Evolutionary conservation across 1,139 yeast genomes (phyloP), one percentile per base, ranked within the genome.

Genomic region (Waltiozyma sp.): DNA sequence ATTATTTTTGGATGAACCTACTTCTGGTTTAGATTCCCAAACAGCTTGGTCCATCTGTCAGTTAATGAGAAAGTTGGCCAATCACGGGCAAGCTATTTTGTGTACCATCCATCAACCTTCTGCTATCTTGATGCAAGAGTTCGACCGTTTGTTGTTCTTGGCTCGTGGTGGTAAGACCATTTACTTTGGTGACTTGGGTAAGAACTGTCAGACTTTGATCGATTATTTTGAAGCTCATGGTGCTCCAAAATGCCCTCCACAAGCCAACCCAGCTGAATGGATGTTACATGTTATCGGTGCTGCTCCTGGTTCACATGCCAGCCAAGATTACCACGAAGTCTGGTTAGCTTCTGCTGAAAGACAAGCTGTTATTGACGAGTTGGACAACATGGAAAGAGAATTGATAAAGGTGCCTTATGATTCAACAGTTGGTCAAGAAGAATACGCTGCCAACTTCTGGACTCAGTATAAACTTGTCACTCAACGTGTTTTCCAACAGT

Each of bases 1-100:
- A 51, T 69, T 86, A 47, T 86, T 86, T 65, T 72, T 86, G 58
- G 95, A 86, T 65, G 96, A 87, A 61, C 95, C 95, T 15, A 86
- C 95, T 28, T 86, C 95, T 16, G 95, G 95, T 61, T 71, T 86
- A 55, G 95, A 86, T 59, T 86, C 95, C 23, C 95, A 86, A 63
- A 82, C 95, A 45, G 94, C 95, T 9, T 84, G 94, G 94, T 77
- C 91, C 19, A 77, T 83, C 55, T 78, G 86, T 60, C 77, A 79
- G 57, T 69, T 85, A 61, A 75, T 84, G 75, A 73, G 86, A 62
- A 80, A 78, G 59, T 69, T 84, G 45, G 83, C 91, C 19, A 69
- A 75, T 58, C 79, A 78, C 51, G 94, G 94, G 23, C 94, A 84
- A 63, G 89, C 94, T 38, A 79, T 84, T 55, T 58, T 73, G 48